A percentile compares a stretch with the other conserved stretches of the same genome.
These are phyloP conservation scores for Nigrospora osmanthi DNA, from an alignment of 2,329 filamentous ascomycete species.

Conservation along the genomic window DNA sequence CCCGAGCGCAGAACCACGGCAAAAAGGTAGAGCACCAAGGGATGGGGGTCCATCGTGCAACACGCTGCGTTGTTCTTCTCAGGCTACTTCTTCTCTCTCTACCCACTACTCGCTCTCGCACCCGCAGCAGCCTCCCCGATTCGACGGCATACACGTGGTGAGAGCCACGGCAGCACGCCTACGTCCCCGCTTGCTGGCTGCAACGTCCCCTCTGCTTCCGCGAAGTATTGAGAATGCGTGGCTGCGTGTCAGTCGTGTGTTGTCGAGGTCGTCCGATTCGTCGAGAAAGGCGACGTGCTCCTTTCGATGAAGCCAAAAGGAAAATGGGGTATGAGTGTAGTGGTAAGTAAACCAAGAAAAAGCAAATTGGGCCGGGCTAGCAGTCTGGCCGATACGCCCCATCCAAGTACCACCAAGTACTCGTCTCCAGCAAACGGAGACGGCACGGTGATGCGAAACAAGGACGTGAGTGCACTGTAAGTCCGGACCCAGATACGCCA, in stretches of 20 bases:
- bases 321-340: background rate
- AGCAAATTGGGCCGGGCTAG: background rate
- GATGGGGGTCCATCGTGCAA: conserved; percentile 3
- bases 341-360: background rate
- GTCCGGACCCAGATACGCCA: too few species aligned
- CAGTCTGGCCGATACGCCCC: background rate
- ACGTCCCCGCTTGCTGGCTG: background rate
- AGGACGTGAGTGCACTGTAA: too few species aligned
- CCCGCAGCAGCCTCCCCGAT: conserved; percentile 1
- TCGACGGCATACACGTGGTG: background rate
- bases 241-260: conserved; percentile 1
- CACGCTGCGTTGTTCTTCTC: conserved; percentile 8
- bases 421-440: background rate
- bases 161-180: background rate
- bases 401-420: background rate
- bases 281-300: background rate
- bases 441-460: too few species aligned
- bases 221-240: too few species aligned
- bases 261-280: conserved; percentile 1
- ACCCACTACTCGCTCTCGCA: conserved; percentile 3
- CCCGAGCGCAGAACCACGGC: background rate
- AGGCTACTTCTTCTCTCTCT: conserved; percentile 5
- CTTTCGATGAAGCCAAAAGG: background rate
- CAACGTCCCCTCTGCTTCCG: background rate
- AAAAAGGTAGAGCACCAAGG: background rate